phyloP scores from a whole-genome alignment of 2,329 filamentous ascomycete species.

The Davidsoniella eucalypti region DNA sequence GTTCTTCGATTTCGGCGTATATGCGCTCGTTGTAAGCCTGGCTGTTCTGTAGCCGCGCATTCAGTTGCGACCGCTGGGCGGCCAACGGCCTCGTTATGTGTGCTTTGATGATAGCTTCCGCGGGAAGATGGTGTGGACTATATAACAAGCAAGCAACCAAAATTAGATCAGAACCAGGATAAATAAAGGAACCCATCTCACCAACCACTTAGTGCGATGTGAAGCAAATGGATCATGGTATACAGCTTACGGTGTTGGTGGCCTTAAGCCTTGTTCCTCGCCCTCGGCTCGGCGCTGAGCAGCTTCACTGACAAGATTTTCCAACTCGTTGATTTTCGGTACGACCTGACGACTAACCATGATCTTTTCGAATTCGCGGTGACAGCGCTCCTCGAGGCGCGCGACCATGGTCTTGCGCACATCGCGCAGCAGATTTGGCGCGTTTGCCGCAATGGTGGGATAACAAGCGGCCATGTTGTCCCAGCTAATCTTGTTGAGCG shows the following conservation, averaged over 20 bases:
- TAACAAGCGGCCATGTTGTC: slow-evolving; percentile 45
- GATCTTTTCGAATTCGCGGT: slow-evolving; percentile 42
- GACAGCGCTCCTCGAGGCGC: slow-evolving; percentile 35
- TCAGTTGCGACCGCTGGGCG: slow-evolving; percentile 37
- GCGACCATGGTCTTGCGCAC: slow-evolving; percentile 43
- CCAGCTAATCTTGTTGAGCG: slow-evolving; percentile 38
- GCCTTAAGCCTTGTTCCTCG: slow-evolving; percentile 14
- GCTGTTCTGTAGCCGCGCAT: slow-evolving; percentile 37
- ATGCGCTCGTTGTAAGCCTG: slow-evolving; percentile 40
- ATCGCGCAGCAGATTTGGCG: slow-evolving; percentile 33
- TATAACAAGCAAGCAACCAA: not conserved
- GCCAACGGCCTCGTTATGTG: slow-evolving; percentile 37
- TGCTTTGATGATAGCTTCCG: slow-evolving; percentile 33
- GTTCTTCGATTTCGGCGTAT: slow-evolving; percentile 32
- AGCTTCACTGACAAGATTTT: slow-evolving; percentile 37
- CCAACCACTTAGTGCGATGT: no score
- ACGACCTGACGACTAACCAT: slow-evolving; percentile 35
- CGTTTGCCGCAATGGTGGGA: slow-evolving; percentile 37
- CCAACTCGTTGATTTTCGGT: slow-evolving; percentile 40
- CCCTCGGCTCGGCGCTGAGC: slow-evolving; percentile 21
- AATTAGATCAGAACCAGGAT: not conserved
- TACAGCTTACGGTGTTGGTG: slow-evolving; percentile 31
- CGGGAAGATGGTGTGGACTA: slow-evolving; percentile 40
- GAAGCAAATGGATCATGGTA: not conserved
- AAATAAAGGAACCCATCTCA: not conserved